Percentiles rank a stretch among this genome's conserved stretches.
These are phyloP conservation scores for Kickxella alabastrina DNA, from an alignment of 192 early-diverging fungal genomes.

Conservation along the genomic window DNA sequence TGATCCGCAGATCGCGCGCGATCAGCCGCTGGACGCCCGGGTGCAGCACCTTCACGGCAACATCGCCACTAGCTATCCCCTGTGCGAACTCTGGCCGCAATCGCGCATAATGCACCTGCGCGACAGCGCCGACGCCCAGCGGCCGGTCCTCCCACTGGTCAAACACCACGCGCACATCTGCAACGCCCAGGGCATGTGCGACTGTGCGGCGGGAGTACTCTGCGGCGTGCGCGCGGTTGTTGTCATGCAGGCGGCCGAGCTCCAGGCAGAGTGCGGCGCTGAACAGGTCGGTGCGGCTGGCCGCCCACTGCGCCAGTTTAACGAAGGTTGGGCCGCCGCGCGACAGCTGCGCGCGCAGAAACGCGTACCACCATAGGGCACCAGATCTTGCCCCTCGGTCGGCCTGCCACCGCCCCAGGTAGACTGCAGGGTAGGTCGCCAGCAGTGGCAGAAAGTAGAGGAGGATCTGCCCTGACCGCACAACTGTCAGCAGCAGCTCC, in stretches of 20 bases:
- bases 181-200: slow-evolving; percentile 58
- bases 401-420: slow-evolving; percentile 52
- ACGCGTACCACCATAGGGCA: slow-evolving; percentile 80
- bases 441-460: slow-evolving; percentile 70
- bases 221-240: slow-evolving; percentile 75
- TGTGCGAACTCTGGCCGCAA: slow-evolving; percentile 17
- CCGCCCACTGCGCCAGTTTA: slow-evolving; percentile 94
- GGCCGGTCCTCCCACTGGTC: slow-evolving; percentile 69
- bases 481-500: slow-evolving; percentile 26
- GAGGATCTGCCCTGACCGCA: slow-evolving; percentile 60
- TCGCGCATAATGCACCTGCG: slow-evolving; percentile 66
- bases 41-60: slow-evolving; percentile 91
- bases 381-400: slow-evolving; percentile 52
- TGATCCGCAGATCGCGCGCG: slow-evolving; percentile 77
- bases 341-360: slow-evolving; percentile 77
- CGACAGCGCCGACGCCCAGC: slow-evolving; percentile 92
- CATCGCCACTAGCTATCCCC: slow-evolving; percentile 42
- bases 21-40: slow-evolving; percentile 70
- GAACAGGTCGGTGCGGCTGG: slow-evolving; percentile 86
- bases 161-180: slow-evolving; percentile 72
- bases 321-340: slow-evolving; percentile 92
- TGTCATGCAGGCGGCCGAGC: slow-evolving; percentile 77
- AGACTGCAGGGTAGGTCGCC: slow-evolving; percentile 55
- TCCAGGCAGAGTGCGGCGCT: slow-evolving; percentile 67
- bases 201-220: slow-evolving; percentile 61